These are phyloP conservation scores for Boeremia lycopersici DNA, from an alignment of 2,329 filamentous ascomycete species.

Conservation along the genomic window DNA sequence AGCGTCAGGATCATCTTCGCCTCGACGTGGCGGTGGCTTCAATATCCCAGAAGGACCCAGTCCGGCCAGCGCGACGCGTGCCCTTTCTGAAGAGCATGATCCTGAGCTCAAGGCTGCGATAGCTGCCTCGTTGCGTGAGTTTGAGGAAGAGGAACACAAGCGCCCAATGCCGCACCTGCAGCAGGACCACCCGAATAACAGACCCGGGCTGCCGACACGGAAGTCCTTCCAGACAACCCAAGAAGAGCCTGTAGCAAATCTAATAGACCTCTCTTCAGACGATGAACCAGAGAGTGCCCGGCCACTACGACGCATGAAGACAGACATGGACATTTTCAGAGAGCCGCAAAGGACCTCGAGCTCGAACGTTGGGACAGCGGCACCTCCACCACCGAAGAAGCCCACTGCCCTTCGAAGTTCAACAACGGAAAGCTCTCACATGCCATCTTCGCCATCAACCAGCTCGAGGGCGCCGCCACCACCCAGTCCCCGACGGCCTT, in stretches of 20 bases:
- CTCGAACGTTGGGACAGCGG: slow-evolving; percentile 31
- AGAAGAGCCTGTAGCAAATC: slow-evolving; percentile 42
- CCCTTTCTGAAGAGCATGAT: slow-evolving; percentile 53
- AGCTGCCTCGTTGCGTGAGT: slow-evolving; percentile 53
- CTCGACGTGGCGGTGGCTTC: slow-evolving; percentile 22
- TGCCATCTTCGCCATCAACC: slow-evolving; percentile 21
- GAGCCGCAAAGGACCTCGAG: background rate
- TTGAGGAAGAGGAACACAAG: slow-evolving; percentile 50
- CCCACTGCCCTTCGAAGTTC: slow-evolving; percentile 48
- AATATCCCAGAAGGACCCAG: slow-evolving; percentile 19
- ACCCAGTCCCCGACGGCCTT: slow-evolving; percentile 41
- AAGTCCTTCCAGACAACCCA: slow-evolving; percentile 30
- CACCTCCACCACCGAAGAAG: slow-evolving; percentile 42
- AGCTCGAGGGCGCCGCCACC: slow-evolving; percentile 43
- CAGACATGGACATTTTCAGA: slow-evolving; percentile 28
- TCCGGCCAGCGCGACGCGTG: slow-evolving; percentile 16
- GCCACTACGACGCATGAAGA: slow-evolving; percentile 31
- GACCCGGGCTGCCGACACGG: slow-evolving; percentile 48
- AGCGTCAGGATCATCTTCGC: slow-evolving; percentile 36
- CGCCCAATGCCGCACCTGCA: slow-evolving; percentile 42
- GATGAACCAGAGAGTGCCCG: slow-evolving; percentile 35
- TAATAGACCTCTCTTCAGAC: slow-evolving; percentile 57
- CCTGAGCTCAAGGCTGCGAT: slow-evolving; percentile 56
- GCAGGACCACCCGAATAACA: slow-evolving; percentile 38
- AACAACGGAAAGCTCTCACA: slow-evolving; percentile 33